Evolutionary conservation across 179 eudicot species (phyloP), one percentile per base, ranked within the genome.

Genomic region (Corrigiola litoralis): DNA sequence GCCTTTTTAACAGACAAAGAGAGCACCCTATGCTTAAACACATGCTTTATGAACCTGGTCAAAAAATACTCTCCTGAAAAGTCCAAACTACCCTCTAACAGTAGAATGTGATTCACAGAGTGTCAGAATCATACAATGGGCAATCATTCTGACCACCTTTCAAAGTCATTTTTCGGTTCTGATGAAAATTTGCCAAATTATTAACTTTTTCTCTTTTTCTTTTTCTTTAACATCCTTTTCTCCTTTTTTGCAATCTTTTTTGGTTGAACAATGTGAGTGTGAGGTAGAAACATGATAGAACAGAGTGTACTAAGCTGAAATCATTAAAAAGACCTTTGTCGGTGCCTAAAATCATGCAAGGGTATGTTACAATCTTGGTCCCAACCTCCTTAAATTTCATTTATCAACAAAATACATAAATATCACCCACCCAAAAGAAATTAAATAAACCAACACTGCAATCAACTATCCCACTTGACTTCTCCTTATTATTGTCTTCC

Each of bases 321-420:
- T 75, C 44, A 75, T 75, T 51, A 65, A 45, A 54, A 67, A 32
- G 33, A 45, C 44, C 38, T 38, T 65, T 60, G 75, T 70, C 75
- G 79, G 75, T 66, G 67, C 47, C 52, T 40, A 58, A 69, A 69
- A 75, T 75, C 75, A 75, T 70, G 53, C 58, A 65, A 64, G 78
- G 13, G 66, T 69, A 56, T 40, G 52, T 60, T 66, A 2, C 72
- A 65, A 70, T 66, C 65, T 75, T 75, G 72, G 72, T 75, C 65
- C 75, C 79, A 67, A 67, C 34, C 34, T 44, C 25, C 40, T n/a
- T 21, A 10, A 25, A 4, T 29, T 60, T 66, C 53, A 33, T 49
- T 16, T 40, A 2, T 42, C 44, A 14, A 60, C 20, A 10, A 41
- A 67, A 33, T 27, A 18, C 66, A 54, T 24, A 10, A 13, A 17